Base-by-base conservation (phyloP, 225 moss, liverwort and hornwort species). In the Anthoceros angustus region DNA sequence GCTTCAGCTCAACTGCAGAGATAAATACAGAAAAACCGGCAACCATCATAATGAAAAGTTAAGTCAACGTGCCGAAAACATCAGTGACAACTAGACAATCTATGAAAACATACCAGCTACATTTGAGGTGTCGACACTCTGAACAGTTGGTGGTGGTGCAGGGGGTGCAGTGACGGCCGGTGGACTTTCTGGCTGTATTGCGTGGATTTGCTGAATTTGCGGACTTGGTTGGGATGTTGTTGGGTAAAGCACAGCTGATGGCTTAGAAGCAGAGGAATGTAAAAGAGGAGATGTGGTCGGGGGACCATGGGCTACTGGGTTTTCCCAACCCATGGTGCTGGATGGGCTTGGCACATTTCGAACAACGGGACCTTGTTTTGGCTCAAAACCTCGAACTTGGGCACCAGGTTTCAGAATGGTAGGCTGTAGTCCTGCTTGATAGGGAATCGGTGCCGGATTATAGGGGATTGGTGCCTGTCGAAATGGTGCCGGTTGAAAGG, bases 51-150 rank as follows among this genome's bases (percentile, higher is more conserved):
- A 39, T 49, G 15, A 67, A 20, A 38, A 41, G 0, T 15, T 68
- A 12, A n/a, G 10, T 18, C 5, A 10, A 49, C 5, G 48, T 14
- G 3, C 11, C 64, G 40, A 18, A n/a, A 7, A n/a, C 18, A 21
- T 8, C 8, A 21, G n/a, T n/a, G n/a, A n/a, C n/a, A n/a, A n/a
- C n/a, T n/a, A n/a, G n/a, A n/a, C n/a, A n/a, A n/a, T n/a, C n/a
- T n/a, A n/a, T 67, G 26, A 71, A 38, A n/a, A 46, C 15, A 39
- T 69, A 87, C 93, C 87, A 79, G 86, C 74, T 66, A 87, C 81
- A 72, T 77, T 87, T 71, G 87, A 87, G 25, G 86, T 92, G 42
- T 98, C 92, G 2, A 83, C 98, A 69, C 80, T 87, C 69, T 98
- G 92, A 9, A 98, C 71, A 70, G 98, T 92, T 60, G 84, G 72